Conservation (phyloP, 176 grass and related monocot genomes). For the Oryza coarctata region DNA sequence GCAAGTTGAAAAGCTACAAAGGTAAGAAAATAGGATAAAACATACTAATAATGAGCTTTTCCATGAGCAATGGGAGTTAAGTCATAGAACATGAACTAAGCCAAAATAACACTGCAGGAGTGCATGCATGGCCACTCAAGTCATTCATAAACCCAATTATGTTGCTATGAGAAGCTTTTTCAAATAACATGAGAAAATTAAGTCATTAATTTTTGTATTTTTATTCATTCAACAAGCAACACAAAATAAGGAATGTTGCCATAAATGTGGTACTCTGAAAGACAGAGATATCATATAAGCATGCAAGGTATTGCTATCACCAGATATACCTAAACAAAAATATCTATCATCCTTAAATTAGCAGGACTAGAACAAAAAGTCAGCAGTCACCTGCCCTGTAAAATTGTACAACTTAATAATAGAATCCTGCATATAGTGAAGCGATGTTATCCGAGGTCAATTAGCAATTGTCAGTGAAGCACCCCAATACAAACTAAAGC, state of each 20-base stretch:
- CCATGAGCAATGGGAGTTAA: background rate
- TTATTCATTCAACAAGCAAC: background rate
- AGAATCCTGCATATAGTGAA: background rate
- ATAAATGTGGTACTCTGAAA: background rate
- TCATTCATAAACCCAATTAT: background rate
- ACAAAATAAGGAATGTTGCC: background rate
- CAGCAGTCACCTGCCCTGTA: background rate
- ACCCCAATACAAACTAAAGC: background rate
- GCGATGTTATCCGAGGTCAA: background rate
- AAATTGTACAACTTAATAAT: background rate
- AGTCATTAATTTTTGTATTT: background rate
- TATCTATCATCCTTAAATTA: background rate
- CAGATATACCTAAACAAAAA: conserved; percentile 2
- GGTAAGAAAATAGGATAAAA: background rate
- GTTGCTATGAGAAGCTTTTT: background rate
- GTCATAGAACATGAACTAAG: conserved; percentile 15
- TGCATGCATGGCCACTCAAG: background rate
- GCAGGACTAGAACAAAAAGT: background rate
- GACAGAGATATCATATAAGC: background rate
- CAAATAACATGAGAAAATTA: background rate
- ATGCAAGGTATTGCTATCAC: background rate
- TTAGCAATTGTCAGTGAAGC: background rate
- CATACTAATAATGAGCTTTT: background rate
- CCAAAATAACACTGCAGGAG: background rate
- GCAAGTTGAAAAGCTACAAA: conserved; percentile 1